Conservation (phyloP, 768 basidiomycete species). For the Obba rivulosa region DNA sequence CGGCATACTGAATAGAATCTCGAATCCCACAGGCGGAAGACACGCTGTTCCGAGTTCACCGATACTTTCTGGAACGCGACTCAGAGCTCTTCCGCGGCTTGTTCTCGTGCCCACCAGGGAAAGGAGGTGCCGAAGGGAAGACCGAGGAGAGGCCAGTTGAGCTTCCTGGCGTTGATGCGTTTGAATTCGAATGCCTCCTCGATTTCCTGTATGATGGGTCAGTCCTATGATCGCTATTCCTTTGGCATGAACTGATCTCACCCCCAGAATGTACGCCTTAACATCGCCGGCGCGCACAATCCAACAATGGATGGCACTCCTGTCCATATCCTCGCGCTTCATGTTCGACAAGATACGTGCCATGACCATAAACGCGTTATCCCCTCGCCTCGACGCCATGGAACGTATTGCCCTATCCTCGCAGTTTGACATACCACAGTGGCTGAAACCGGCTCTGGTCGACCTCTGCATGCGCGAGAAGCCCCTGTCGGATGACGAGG, state of each 20-base stretch:
- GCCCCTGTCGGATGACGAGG: slow-evolving; percentile 29
- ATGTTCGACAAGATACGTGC: slow-evolving; percentile 31
- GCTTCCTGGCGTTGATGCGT: slow-evolving; percentile 26
- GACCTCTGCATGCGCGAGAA: slow-evolving; percentile 29
- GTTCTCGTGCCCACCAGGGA: slow-evolving; percentile 26
- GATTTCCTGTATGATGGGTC: slow-evolving; percentile 36
- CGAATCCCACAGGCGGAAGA: slow-evolving; percentile 37
- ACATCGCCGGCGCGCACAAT: slow-evolving; percentile 2
- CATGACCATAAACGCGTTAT: slow-evolving; percentile 26
- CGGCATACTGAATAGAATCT: too few species aligned
- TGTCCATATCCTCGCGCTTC: slow-evolving; percentile 36
- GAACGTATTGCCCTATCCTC: slow-evolving; percentile 34
- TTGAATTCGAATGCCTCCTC: slow-evolving; percentile 34
- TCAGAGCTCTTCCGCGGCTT: slow-evolving; percentile 34
- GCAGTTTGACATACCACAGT: slow-evolving; percentile 32
- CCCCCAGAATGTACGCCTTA: background rate
- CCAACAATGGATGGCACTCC: slow-evolving; percentile 30
- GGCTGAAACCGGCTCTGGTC: slow-evolving; percentile 34
- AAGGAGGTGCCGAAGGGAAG: slow-evolving; percentile 24
- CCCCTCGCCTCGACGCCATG: slow-evolving; percentile 24
- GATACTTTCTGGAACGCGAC: slow-evolving; percentile 32
- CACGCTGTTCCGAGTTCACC: slow-evolving; percentile 35
- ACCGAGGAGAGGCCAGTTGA: slow-evolving; percentile 29
- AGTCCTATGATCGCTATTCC: slow-evolving; percentile 6
- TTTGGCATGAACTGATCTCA: background rate